Base-by-base conservation (phyloP, 495 filamentous ascomycete species). In the Xylaria castorea region DNA sequence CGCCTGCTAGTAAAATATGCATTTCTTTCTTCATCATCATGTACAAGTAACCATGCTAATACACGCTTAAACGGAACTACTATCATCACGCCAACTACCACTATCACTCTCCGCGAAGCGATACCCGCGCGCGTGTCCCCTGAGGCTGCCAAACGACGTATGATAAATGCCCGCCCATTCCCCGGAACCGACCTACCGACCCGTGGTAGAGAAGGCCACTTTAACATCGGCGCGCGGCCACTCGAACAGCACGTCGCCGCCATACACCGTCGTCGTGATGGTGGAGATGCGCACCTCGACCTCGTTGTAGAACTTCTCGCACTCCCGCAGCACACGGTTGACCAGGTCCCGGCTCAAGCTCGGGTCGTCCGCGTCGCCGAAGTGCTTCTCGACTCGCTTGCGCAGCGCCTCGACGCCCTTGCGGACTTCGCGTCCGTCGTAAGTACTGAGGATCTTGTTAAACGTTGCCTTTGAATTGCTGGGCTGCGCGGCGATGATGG, bases 381-480 rank as follows among this genome's bases (percentile, higher is more conserved):
- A 98, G 81, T 98, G 95, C 81, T 98, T 98, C 81, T 98, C 94
- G 5, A 98, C 92, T 38, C 95, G 87, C 82, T 96, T 97, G 79
- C 90, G 89, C 38, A 98, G 85, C 72, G 92, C 87, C 71, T 97
- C 94, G 68, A 97, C 90, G 7, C 95, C 95, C 70, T 92, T 91
- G 50, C 90, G 86, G 51, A 98, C 86, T 80, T 97, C 95, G 81
- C 93, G 93, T 20, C 83, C 84, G 76, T 98, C 95, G 75, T 97
- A 92, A 20, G 86, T 83, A 9, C 91, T 86, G 27, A 98, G 85
- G 7, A 96, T 82, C 80, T 97, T 98, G 83, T 95, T 95, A 70
- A 95, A 94, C 20, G 91, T 89, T 3, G 86, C 84, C 74, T 92
- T 93, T 2, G 91, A 92, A 81, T 96, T 94, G 69, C 90, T 92